Evolutionary conservation across 2,329 filamentous ascomycete species (phyloP), one percentile per base, ranked within the genome.

Genomic region (Teratosphaeria pseudoeucalypti): DNA sequence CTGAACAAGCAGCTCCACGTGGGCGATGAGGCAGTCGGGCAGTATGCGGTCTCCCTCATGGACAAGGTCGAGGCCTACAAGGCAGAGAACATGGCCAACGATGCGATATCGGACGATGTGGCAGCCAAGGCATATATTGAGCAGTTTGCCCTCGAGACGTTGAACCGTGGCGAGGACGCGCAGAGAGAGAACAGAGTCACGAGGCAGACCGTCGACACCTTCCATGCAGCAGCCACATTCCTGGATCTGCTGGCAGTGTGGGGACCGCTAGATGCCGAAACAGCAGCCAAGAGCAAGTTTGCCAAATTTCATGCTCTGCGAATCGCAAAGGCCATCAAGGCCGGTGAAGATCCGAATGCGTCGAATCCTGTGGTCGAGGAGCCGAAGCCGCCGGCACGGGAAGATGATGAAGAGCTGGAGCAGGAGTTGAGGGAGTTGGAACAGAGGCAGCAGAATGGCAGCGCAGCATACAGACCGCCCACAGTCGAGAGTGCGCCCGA

Each of bases 271-370:
- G 89, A 95, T 37, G 76, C 82, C 0, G 91, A 97, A 69, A 84
- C 86, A 23, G 80, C 85, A 47, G 84, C 90, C 58, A 97, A 96
- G 79, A 90, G 92, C 75, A 96, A 95, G 73, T 99, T 90, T 72
- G 91, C 92, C 52, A 99, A 97, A 74, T 99, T 90, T 82, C 95
- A 97, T 73, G 92, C 92, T 2, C 78, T 92, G 39, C 85, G 94
- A 60, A 99, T 99, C 70, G 81, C 89, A 16, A 96, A 90, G 75
- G 94, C 94, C 11, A 82, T 96, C 68, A 94, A 92, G 70, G 89
- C 92, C 49, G 91, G 91, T 58, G 87, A 89, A 65, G 92, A 99
- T 70, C 94, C 94, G 2, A 99, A 99, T 74, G 85, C 87, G 58
- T 88, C 89, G 7, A 97, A 97, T 69, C 92, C 92, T 0, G 84